These are phyloP conservation scores for Aspergillus novofumigatus DNA, from an alignment of 2,329 filamentous ascomycete genomes.

Conservation along the genomic window DNA sequence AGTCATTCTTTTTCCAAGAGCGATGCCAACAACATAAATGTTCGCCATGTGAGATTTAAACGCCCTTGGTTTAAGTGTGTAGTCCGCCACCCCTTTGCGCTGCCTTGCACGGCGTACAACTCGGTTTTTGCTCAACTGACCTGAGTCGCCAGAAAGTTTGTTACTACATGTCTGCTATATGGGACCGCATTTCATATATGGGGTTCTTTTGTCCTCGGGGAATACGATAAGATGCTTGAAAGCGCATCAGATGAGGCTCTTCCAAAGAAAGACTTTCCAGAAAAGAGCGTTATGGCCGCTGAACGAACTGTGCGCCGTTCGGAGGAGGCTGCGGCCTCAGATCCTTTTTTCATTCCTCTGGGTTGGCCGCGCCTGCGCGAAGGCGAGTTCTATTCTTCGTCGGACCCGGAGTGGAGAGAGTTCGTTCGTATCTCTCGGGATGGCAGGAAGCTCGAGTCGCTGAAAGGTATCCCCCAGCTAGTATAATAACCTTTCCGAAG, in stretches of 20 bases:
- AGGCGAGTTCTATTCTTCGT: conserved; percentile 28
- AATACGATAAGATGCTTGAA: conserved; percentile 25
- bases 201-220: conserved; percentile 28
- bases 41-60: conserved; percentile 31
- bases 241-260: conserved; percentile 11
- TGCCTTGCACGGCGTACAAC: neutral
- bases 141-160: conserved; percentile 20
- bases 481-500: conserved; percentile 4
- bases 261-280: neutral
- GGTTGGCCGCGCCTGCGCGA: conserved; percentile 44
- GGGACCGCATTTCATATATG: conserved; percentile 32
- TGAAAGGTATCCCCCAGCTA: conserved; percentile 39
- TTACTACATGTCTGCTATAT: conserved; percentile 27
- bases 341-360: conserved; percentile 57
- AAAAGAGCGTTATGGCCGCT: neutral
- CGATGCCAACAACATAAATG: conserved; percentile 15
- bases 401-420: conserved; percentile 60
- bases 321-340: conserved; percentile 35
- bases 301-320: neutral
- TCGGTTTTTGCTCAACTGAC: neutral
- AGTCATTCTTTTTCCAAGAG: conserved; percentile 16
- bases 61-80: conserved; percentile 33
- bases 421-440: conserved; percentile 59
- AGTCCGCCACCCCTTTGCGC: conserved; percentile 1
- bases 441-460: conserved; percentile 42